Base-by-base conservation (phyloP, 1,284 basidiomycete species). In the Testicularia cyperi region DNA sequence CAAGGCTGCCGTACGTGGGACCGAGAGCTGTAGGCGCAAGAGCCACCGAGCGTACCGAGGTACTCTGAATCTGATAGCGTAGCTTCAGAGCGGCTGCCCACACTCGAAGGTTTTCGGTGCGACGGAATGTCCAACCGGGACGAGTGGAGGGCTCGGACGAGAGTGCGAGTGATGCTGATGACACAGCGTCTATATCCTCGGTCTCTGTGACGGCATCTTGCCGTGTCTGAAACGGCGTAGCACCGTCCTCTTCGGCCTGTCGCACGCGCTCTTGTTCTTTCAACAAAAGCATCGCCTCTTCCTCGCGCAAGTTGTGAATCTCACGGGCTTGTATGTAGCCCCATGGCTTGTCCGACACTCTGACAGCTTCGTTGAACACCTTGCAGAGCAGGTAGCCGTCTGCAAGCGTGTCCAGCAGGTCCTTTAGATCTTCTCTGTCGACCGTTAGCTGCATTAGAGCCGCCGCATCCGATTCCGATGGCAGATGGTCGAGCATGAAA, bases 261-360 rank as follows among this genome's bases (percentile, higher is more conserved):
- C 74, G 23, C 47, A 60, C 58, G n/a, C 34, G 63, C 31, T 44
- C 14, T 6, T 15, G 26, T 26, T 37, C 38, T 27, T 48, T 45
- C 16, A 44, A 38, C 12, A 42, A 80, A 78, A 46, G 77, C 75
- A 67, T 49, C 27, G 52, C 88, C 84, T 25, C 46, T 22, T 45
- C 52, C 9, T 40, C 49, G 20, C 42, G 38, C 2, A 60, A 23
- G 27, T 63, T 44, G 69, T 92, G 90, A 16, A 92, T 85, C 3
- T 84, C 83, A 47, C 86, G 83, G 23, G 81, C 79, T 44, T 82
- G 86, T 44, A 92, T 87, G 75, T 86, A 92, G 0, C 90, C 90
- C 89, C 90, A 92, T 2, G 88, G 87, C 61, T 86, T 84, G 38
- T 83, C 83, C 8, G 88, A 90, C 48, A 83, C 82, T 22, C 89